A percentile compares a stretch with the other conserved stretches of the same genome.
Conservation (phyloP, 1,139 yeast species). For the Yamadazyma trypodendri region DNA sequence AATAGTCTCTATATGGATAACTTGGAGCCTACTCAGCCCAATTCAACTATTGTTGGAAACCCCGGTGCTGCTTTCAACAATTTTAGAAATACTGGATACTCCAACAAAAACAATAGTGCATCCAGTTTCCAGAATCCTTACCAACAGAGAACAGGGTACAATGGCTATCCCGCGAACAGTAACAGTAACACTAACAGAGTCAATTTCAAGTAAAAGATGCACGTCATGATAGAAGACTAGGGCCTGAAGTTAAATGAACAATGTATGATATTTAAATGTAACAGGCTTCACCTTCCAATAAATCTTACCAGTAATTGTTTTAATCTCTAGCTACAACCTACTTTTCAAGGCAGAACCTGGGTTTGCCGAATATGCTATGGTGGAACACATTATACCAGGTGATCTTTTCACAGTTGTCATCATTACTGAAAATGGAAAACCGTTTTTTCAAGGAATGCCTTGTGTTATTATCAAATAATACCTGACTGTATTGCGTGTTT, state of each 20-base stretch:
- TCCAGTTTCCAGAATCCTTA: conserved; percentile 18
- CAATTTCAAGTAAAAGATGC: conserved; percentile 18
- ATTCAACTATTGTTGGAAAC: conserved; percentile 46
- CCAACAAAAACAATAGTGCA: conserved; percentile 11
- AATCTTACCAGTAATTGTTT: no score
- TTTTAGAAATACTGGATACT: conserved; percentile 17
- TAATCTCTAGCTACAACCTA: background rate
- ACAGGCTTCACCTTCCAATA: no score
- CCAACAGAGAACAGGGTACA: conserved; percentile 14
- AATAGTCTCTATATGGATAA: conserved; percentile 29
- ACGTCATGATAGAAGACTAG: background rate
- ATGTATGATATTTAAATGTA: background rate
- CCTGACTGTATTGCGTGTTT: conserved; percentile 25
- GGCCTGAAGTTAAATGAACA: background rate
- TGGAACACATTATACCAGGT: conserved; percentile 52
- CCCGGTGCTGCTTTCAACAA: conserved; percentile 34
- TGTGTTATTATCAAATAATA: conserved; percentile 9
- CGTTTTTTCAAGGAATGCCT: conserved; percentile 8
- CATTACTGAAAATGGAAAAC: conserved; percentile 20
- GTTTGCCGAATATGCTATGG: conserved; percentile 48
- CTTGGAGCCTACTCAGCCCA: conserved; percentile 44
- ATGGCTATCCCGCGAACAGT: conserved; percentile 12
- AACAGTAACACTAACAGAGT: conserved; percentile 20
- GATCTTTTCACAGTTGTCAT: conserved; percentile 39
- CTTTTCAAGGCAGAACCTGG: conserved; percentile 33